phyloP scores from a whole-genome alignment of 108 stramenopile genomes.

The Conticribra guillardii region DNA sequence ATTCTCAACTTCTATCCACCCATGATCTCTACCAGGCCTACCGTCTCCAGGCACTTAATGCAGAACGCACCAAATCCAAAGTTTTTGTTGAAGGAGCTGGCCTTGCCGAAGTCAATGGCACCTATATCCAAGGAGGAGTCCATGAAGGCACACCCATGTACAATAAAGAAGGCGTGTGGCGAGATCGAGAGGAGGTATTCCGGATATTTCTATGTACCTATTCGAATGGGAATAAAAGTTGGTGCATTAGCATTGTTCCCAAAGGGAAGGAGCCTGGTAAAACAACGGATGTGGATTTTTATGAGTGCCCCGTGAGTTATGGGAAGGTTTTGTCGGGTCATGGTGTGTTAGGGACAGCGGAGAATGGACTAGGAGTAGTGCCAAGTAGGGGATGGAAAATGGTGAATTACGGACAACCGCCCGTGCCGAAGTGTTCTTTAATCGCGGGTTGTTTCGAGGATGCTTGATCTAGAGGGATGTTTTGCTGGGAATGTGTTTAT shows the following conservation, averaged over 20 bases:
- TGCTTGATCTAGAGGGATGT: too few species aligned
- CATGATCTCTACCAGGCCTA: constrained; percentile 45
- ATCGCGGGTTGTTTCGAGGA: constrained; percentile 39
- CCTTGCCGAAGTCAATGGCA: constrained; percentile 71
- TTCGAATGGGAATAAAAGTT: constrained; percentile 83
- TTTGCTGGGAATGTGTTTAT: too few species aligned
- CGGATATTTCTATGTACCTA: constrained; percentile 83
- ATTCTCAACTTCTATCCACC: constrained; percentile 33
- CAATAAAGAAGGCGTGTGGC: constrained; percentile 56
- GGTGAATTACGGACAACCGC: constrained; percentile 48
- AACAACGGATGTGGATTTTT: constrained; percentile 86
- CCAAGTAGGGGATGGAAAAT: constrained; percentile 46
- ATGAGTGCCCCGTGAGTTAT: constrained; percentile 54
- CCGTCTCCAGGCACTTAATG: constrained; percentile 47
- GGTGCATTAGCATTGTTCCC: constrained; percentile 92
- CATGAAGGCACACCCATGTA: constrained; percentile 73
- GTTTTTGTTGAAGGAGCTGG: constrained; percentile 84
- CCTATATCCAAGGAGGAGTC: constrained; percentile 65
- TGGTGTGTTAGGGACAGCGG: constrained; percentile 14
- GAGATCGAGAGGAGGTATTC: constrained; percentile 51
- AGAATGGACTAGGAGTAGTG: constrained; percentile 36
- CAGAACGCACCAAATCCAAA: constrained; percentile 48
- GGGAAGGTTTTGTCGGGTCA: constrained; percentile 17
- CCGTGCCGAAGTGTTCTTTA: constrained; percentile 45
- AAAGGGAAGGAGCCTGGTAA: constrained; percentile 74